Percentiles rank a stretch among this genome's conserved stretches.
Conservation (phyloP, 768 basidiomycete species). For the Tulasnella sp. region DNA sequence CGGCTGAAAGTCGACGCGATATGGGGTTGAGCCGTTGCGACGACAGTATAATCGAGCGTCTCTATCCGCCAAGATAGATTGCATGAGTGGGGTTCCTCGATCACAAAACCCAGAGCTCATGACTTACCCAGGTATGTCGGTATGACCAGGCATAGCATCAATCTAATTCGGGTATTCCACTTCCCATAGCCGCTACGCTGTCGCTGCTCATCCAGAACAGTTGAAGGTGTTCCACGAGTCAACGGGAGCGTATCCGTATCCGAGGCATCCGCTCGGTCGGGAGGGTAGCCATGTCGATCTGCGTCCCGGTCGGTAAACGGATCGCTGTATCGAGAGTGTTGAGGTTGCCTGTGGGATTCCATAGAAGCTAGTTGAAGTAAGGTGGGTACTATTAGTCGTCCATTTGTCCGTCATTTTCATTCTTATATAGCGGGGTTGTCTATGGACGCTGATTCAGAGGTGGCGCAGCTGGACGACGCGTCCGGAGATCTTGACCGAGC, state of each 20-base stretch:
- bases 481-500: background rate
- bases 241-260: background rate
- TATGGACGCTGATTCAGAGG: background rate
- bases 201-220: background rate
- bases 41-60: slow-evolving; percentile 39
- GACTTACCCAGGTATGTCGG: slow-evolving; percentile 16
- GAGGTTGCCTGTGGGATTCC: background rate
- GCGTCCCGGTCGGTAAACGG: background rate
- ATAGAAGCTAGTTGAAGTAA: background rate
- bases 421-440: background rate
- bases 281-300: background rate
- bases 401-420: background rate
- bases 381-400: background rate
- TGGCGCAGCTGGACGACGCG: too few relatives aligned
- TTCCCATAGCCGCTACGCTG: background rate
- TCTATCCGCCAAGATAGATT: background rate
- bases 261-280: background rate
- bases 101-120: background rate
- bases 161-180: slow-evolving; percentile 12
- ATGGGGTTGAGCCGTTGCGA: slow-evolving; percentile 51
- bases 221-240: background rate
- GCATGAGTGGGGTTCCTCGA: background rate
- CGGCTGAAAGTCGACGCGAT: slow-evolving; percentile 46
- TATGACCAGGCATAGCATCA: slow-evolving; percentile 13
- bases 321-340: background rate